These are phyloP conservation scores for Starmera dryadoides DNA, from an alignment of 805 yeast genomes.

Conservation along the genomic window DNA sequence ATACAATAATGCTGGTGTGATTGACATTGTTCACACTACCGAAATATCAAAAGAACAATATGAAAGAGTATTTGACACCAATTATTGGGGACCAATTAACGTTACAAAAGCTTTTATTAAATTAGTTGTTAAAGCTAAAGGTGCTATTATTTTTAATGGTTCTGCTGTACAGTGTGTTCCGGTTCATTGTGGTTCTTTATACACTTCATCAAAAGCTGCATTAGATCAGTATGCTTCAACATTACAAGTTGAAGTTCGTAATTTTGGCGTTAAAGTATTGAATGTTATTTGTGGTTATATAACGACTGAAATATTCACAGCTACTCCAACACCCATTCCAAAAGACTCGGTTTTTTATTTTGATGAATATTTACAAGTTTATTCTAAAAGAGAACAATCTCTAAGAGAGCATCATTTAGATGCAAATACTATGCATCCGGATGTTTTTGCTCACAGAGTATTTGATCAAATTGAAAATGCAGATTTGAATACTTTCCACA, in stretches of 20 bases:
- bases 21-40: slow-evolving; percentile 20
- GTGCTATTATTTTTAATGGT: slow-evolving; percentile 30
- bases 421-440: slow-evolving; percentile 23
- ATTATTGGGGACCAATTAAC: slow-evolving; percentile 32
- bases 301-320: slow-evolving; percentile 23
- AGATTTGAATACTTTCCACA: slow-evolving; percentile 9
- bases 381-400: slow-evolving; percentile 1
- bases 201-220: slow-evolving; percentile 33
- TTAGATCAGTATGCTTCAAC: slow-evolving; percentile 28
- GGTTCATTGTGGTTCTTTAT: slow-evolving; percentile 26
- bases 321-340: slow-evolving; percentile 2
- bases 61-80: slow-evolving; percentile 21
- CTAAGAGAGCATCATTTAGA: background rate
- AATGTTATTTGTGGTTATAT: slow-evolving; percentile 34
- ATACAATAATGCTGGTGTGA: slow-evolving; percentile 34
- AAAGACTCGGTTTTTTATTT: slow-evolving; percentile 9
- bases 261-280: slow-evolving; percentile 32
- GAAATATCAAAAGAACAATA: slow-evolving; percentile 23
- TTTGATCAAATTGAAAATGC: slow-evolving; percentile 26
- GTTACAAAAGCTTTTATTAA: slow-evolving; percentile 26
- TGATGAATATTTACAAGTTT: slow-evolving; percentile 2
- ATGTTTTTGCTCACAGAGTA: slow-evolving; percentile 30
- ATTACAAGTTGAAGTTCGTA: slow-evolving; percentile 28
- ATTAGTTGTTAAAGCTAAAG: slow-evolving; percentile 25
- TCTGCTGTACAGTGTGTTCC: slow-evolving; percentile 27